Base-by-base conservation (phyloP, 345 rosid species). In the Boechera retrofracta region DNA sequence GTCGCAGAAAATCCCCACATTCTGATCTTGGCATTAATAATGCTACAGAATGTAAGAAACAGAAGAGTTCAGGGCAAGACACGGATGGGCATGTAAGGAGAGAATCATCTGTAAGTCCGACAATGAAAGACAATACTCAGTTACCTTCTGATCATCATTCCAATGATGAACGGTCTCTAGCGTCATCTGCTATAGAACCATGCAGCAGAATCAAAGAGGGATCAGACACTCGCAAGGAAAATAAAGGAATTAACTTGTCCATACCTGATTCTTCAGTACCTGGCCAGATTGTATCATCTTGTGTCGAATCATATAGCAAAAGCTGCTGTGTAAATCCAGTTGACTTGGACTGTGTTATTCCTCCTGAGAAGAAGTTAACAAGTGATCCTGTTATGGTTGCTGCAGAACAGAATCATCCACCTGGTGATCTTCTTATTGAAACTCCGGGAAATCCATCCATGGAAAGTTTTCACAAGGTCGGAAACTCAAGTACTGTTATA, bases 1-100 rank as follows among this genome's bases (percentile, higher is more conserved):
- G 67, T 51, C 74, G 64, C 57, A 77, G 79, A 55, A 89, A 82
- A 79, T 69, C 85, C 41, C 67, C 77, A 69, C 75, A 79, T 70
- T 77, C 83, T 76, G 85, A 73, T 21, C 77, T 68, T 69, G 87
- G 79, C 72, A 69, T 77, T 77, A 85, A 82, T 51, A 63, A 55
- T 71, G 75, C 71, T 62, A 82, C 85, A 65, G 85, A 86, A 67
- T 67, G 85, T 85, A 76, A 82, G 74, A 79, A 79, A 64, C 88
- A 76, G 63, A 79, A 74, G 73, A 82, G 67, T 62, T 68, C 80
- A 65, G 79, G 61, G 53, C 49, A 83, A 82, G 76, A 75, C 51
- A 73, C 59, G 45, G 86, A 81, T 76, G 77, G 8, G 29, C 61
- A 63, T 76, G 60, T 35, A 44, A 71, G 76, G 66, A 69, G 75